Conservation (phyloP, 2,329 filamentous ascomycete genomes). For the Rhynchosporium agropyri region DNA sequence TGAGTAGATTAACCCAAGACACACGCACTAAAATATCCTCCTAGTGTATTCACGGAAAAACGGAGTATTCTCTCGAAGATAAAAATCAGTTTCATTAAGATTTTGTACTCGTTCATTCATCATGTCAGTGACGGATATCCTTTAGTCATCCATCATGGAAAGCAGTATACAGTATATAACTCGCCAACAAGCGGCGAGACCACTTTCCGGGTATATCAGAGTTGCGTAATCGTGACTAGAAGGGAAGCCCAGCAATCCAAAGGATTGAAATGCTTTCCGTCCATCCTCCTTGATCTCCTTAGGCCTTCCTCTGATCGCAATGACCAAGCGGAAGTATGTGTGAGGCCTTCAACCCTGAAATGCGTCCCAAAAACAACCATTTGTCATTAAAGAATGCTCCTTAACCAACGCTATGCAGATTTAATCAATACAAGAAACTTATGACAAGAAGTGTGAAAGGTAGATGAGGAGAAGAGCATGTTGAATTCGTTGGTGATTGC, state of each 20-base stretch:
- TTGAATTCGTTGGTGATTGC: background rate
- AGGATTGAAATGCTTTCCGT: background rate
- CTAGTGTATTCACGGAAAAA: too few relatives aligned
- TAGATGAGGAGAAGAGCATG: background rate
- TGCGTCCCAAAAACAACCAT: background rate
- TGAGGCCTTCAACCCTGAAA: too few relatives aligned
- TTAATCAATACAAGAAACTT: conserved; percentile 10
- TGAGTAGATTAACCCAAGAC: too few relatives aligned
- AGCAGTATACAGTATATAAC: background rate
- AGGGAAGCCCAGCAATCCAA: background rate
- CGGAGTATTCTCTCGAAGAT: too few relatives aligned
- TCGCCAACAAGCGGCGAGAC: background rate
- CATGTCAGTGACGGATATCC: too few relatives aligned
- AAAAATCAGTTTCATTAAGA: too few relatives aligned
- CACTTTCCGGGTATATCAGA: background rate
- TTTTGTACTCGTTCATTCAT: too few relatives aligned
- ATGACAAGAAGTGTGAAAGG: background rate
- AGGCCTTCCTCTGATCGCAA: background rate
- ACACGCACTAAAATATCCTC: too few relatives aligned
- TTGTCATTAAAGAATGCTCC: background rate
- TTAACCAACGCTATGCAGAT: conserved; percentile 4
- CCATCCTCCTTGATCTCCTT: background rate
- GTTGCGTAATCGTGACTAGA: background rate
- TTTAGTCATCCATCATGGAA: too few relatives aligned
- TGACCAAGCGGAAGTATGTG: too few relatives aligned